Conservation (phyloP, 148 eudicot genomes). For the Camellia granthamiana region DNA sequence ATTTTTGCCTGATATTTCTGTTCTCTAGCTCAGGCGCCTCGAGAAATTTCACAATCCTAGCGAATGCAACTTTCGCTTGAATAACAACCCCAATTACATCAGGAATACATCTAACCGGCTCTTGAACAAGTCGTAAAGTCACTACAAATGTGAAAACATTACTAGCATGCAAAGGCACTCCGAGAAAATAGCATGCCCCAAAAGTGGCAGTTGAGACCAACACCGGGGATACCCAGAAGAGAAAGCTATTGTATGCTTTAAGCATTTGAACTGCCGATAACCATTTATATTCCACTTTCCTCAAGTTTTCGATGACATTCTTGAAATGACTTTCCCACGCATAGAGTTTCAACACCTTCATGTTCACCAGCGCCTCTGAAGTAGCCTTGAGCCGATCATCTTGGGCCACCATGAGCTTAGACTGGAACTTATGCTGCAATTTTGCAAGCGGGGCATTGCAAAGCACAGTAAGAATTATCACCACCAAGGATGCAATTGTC, state of each 20-base stretch:
- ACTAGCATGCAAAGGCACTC: constrained; percentile 65
- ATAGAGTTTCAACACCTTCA: constrained; percentile 82
- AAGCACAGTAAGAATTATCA: constrained; percentile 58
- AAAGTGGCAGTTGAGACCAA: constrained; percentile 80
- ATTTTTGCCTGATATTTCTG: constrained; percentile 34
- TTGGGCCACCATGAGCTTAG: constrained; percentile 69
- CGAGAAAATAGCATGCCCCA: constrained; percentile 74
- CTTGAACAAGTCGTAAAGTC: constrained; percentile 81
- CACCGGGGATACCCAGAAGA: constrained; percentile 84
- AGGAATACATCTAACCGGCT: constrained; percentile 78
- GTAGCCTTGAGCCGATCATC: constrained; percentile 62
- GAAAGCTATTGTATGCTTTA: constrained; percentile 58
- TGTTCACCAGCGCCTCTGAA: constrained; percentile 70
- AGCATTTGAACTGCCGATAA: constrained; percentile 57
- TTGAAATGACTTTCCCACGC: constrained; percentile 89
- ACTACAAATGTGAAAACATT: constrained; percentile 92
- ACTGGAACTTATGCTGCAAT: constrained; percentile 62
- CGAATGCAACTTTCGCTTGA: constrained; percentile 81
- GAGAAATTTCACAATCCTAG: constrained; percentile 67
- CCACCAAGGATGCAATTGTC: constrained; percentile 55
- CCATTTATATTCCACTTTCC: constrained; percentile 63
- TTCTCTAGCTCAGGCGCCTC: constrained; percentile 76
- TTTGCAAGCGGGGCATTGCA: constrained; percentile 74
- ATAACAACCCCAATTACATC: constrained; percentile 75
- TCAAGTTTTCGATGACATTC: constrained; percentile 50